A percentile compares a stretch with the other conserved stretches of the same genome.
Conservation (phyloP, 2,329 filamentous ascomycete species). For the Pseudogymnoascus sp. region DNA sequence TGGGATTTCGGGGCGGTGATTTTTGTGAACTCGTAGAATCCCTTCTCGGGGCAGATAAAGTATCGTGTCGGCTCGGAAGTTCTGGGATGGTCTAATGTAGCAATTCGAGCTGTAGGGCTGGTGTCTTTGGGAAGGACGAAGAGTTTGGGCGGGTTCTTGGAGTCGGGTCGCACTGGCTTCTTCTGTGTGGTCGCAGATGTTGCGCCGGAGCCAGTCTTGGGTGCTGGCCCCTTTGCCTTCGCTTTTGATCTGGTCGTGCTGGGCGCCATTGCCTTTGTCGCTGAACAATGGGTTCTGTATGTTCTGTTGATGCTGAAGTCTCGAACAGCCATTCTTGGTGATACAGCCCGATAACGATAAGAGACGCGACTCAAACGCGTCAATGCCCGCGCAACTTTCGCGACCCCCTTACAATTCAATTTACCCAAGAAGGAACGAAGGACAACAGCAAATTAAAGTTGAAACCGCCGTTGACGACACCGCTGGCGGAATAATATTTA, state of each 20-base stretch:
- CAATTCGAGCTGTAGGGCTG: constrained; percentile 46
- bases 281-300: neutral
- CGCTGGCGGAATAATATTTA: constrained; percentile 5
- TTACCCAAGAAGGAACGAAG: constrained; percentile 6
- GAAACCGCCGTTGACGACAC: neutral
- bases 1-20: constrained; percentile 44
- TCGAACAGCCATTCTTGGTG: neutral
- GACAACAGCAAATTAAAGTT: constrained; percentile 3
- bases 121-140: constrained; percentile 55
- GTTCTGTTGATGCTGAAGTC: constrained; percentile 4
- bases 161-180: constrained; percentile 25
- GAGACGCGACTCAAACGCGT: constrained; percentile 6
- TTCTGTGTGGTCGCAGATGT: constrained; percentile 25
- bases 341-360: neutral
- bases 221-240: constrained; percentile 6
- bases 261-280: constrained; percentile 9
- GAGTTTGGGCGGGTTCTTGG: constrained; percentile 42
- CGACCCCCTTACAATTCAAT: constrained; percentile 6
- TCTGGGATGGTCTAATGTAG: constrained; percentile 54
- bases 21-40: constrained; percentile 58
- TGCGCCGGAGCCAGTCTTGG: constrained; percentile 18
- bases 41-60: constrained; percentile 52
- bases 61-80: constrained; percentile 49
- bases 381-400: neutral
- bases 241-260: constrained; percentile 9